Base-by-base conservation (phyloP, 495 filamentous ascomycete genomes). In the Astrocystis sublimbata region DNA sequence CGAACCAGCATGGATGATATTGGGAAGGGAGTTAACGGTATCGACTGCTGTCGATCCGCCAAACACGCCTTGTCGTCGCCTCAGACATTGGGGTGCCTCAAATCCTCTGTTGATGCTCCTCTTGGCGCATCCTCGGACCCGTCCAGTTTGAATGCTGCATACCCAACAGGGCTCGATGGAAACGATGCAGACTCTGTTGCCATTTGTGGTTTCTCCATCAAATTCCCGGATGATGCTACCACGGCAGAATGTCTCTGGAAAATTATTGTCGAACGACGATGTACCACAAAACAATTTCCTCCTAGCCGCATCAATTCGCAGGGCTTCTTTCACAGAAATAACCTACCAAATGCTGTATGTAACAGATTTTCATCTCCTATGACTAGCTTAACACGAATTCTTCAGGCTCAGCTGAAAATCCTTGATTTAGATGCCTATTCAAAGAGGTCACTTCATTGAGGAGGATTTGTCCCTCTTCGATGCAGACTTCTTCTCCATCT, bases 401-500 rank as follows among this genome's bases (percentile, higher is more conserved):
- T 26, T 60, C 26, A 19, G 12, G 43, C 10, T 17, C 15, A 47
- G 43, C 19, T 13, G 36, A 40, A 15, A 23, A 36, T 23, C 49
- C 7, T 17, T 2, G 12, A n/a, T 24, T 6, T 19, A 65, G 63
- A 41, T 61, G 13, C 63, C 43, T 21, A 21, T 62, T 1, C 47
- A 47, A 24, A 65, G 69, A n/a, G 70, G 59, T 0, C 67, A 72
- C 47, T 73, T 74, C 58, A 52, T 76, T 21, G 12, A 52, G 17
- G 74, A 81, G 12, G 77, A 84, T 60, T 15, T 81, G 7, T 68
- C 68, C 12, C 50, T 51, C 0, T 86, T 85, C 64, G 83, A 75
- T 43, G 63, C 71, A 0, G 13, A 45, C 6, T 88, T 88, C 74
- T 89, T 89, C 71, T 73, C 73, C 12, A 81, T 85, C 38, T 76